These are phyloP conservation scores for Lentinus brumalis DNA, from an alignment of 768 basidiomycete genomes.

Conservation along the genomic window DNA sequence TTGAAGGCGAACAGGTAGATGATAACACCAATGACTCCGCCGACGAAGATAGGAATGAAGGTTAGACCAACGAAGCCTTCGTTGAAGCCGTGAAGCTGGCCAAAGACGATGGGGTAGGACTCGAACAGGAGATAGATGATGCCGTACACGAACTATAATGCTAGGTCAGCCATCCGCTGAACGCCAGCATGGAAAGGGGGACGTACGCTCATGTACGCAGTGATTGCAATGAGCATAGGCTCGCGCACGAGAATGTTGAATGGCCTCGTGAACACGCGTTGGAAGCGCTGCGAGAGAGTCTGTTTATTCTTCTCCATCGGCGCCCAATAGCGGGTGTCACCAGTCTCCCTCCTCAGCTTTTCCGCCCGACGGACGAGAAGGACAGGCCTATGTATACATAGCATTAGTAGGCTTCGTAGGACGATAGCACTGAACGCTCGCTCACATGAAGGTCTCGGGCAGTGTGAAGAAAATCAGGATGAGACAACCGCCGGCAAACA, in stretches of 20 bases:
- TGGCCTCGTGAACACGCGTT: conserved; percentile 56
- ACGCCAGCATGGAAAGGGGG: neutral
- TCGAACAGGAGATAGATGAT: conserved; percentile 64
- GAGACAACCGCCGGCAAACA: conserved; percentile 57
- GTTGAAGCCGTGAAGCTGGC: conserved; percentile 52
- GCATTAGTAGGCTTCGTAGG: neutral
- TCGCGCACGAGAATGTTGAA: conserved; percentile 65
- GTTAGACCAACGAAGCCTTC: conserved; percentile 58
- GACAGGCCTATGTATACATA: conserved; percentile 44
- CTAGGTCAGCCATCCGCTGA: conserved; percentile 4
- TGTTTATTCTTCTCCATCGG: conserved; percentile 49
- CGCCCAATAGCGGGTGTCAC: conserved; percentile 53
- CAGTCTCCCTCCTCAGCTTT: conserved; percentile 51
- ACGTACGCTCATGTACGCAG: conserved; percentile 61
- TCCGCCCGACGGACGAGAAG: conserved; percentile 56
- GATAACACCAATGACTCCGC: conserved; percentile 31
- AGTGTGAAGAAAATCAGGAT: conserved; percentile 54
- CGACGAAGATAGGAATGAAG: conserved; percentile 61
- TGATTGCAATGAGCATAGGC: conserved; percentile 63
- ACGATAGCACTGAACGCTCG: neutral
- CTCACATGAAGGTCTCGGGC: conserved; percentile 61
- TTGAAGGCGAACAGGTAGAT: conserved; percentile 51
- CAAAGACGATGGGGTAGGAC: conserved; percentile 68
- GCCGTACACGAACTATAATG: conserved; percentile 58
- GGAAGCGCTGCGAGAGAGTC: conserved; percentile 44